Evolutionary conservation across 73 alveolate species (phyloP), one percentile per base, ranked within the genome.

Genomic region (Paramecium sonneborni): DNA sequence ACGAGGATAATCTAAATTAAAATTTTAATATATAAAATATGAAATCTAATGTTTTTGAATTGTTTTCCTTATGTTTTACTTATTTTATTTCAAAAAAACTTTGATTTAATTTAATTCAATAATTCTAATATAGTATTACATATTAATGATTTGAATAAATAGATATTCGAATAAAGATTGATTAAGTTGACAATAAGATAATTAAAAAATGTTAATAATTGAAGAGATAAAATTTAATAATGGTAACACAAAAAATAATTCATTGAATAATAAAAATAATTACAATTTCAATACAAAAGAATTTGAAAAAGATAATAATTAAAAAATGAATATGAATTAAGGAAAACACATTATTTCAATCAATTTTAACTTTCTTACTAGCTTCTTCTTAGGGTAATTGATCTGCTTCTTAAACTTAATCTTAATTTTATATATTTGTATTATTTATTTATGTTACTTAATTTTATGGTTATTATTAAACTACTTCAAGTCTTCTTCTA

Each of bases 211-310:
- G n/a, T n/a, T n/a, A n/a, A 55, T 56, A 20, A 6, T 10, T 68
- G 10, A 68, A 28, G 85, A 68, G 20, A 68, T 68, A 6, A 46
- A 68, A 68, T 18, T 68, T 23, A 68, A 68, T 24, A 20, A 28
- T 23, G 44, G 44, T 46, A 43, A 72, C 86, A 72, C 14, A 72
- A 72, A 38, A 72, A 20, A 72, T 72, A 32, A 72, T 72, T 72
- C 20, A 32, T 72, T 35, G 55, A 30, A 14, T 32, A 32, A 72
- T 34, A 30, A 34, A 72, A 72, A 41, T 18, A 72, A 18, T 6
- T 72, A 9, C 30, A 72, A 72, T 11, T 72, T 72, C 62, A 72
- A 72, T 72, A 72, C 86, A 72, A 72, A 58, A 32, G 86, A 72
- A 72, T 72, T 72, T 72, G 84, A 62, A 62, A 12, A 24, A 62